Evolutionary conservation across 352 stramenopile species (phyloP).

Genomic region (Detonula confervacea): DNA sequence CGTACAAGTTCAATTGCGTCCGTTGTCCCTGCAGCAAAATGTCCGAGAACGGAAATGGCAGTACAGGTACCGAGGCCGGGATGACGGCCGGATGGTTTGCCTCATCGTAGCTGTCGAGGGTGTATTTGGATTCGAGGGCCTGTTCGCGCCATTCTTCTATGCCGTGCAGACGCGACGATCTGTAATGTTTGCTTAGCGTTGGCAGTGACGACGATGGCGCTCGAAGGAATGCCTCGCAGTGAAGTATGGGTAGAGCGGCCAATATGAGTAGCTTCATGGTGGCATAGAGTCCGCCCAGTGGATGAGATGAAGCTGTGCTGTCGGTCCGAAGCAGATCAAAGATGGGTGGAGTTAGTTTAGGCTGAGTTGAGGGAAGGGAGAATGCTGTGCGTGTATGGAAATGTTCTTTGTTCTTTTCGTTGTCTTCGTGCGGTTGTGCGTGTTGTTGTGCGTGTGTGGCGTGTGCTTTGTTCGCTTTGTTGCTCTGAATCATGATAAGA

Average conservation of each 20-base stretch:
- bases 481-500: too few species aligned
- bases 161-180: constrained; percentile 23
- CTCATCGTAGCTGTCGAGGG: constrained; percentile 45
- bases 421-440: background rate
- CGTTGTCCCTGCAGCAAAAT: constrained; percentile 73
- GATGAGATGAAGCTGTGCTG: background rate
- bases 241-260: background rate
- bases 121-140: constrained; percentile 32
- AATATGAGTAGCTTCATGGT: constrained; percentile 7
- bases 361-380: background rate
- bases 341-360: too few species aligned
- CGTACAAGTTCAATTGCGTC: constrained; percentile 77
- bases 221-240: constrained; percentile 12
- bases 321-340: too few species aligned
- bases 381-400: too few species aligned
- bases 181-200: background rate
- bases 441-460: background rate
- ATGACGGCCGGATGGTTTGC: background rate
- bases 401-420: background rate
- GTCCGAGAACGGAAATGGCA: constrained; percentile 75
- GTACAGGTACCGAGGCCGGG: constrained; percentile 41
- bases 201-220: background rate
- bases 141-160: constrained; percentile 55
- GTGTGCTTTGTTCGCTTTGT: too few species aligned
- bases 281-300: too few species aligned